Conservation (phyloP, 352 stramenopile genomes). For the Phytophthora brassicae region DNA sequence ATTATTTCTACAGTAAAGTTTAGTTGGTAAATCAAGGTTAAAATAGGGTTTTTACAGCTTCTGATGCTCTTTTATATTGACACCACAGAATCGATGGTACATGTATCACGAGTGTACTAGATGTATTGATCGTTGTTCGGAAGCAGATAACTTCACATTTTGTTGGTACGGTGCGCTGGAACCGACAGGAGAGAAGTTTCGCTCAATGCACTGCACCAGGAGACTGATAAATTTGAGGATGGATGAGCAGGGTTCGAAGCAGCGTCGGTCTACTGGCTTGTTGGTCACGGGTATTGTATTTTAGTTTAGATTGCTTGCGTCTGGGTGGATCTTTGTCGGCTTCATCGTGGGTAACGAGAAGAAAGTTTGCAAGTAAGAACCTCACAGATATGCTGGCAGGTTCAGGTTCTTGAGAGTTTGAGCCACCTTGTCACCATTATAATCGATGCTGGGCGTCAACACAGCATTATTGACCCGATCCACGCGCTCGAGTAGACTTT, state of each 20-base stretch:
- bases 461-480: constrained; percentile 12
- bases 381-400: neutral
- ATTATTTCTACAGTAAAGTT: neutral
- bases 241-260: neutral
- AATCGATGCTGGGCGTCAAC: constrained; percentile 18
- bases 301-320: constrained; percentile 1
- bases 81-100: too few species aligned
- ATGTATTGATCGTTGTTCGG: neutral
- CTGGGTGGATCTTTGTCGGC: neutral
- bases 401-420: neutral
- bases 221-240: neutral
- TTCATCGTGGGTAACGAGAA: constrained; percentile 2
- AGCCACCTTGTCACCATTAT: constrained; percentile 1
- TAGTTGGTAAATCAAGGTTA: too few species aligned
- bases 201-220: constrained; percentile 10
- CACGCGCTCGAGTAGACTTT: constrained; percentile 12
- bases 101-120: too few species aligned
- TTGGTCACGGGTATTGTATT: neutral
- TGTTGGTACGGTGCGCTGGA: neutral
- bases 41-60: too few species aligned
- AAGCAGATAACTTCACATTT: neutral
- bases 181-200: constrained; percentile 4
- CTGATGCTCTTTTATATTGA: too few species aligned
- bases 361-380: constrained; percentile 3
- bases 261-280: neutral